Evolutionary conservation across 495 filamentous ascomycete genomes (phyloP).

Genomic region (Aspergillus leporis): DNA sequence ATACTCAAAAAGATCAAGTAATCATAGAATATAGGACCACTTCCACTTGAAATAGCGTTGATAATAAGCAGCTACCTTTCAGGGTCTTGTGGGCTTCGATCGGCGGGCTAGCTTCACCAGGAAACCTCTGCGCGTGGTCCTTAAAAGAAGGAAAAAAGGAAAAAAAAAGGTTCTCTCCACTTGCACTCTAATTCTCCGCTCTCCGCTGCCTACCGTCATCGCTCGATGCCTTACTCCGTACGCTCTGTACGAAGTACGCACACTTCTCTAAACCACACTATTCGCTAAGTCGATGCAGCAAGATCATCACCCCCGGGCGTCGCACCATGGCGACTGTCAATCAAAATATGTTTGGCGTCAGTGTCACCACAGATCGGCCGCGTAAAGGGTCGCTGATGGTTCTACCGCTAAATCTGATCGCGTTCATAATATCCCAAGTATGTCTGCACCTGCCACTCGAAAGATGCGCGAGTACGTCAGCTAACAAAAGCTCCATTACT

Average conservation of each 20-base stretch:
- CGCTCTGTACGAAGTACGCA: neutral
- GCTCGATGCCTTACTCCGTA: constrained; percentile 15
- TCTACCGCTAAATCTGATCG: constrained; percentile 61
- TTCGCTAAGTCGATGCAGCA: constrained; percentile 33
- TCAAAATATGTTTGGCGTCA: constrained; percentile 49
- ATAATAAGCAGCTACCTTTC: no score
- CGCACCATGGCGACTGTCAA: constrained; percentile 50
- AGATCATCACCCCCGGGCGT: constrained; percentile 27
- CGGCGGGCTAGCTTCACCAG: neutral
- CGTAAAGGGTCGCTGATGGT: constrained; percentile 39
- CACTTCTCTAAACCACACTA: constrained; percentile 1
- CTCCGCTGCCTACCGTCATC: constrained; percentile 7
- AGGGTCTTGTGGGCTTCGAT: no score
- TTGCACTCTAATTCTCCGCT: neutral
- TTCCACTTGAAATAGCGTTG: no score
- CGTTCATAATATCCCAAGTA: constrained; percentile 55
- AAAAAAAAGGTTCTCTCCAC: neutral
- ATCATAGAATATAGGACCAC: no score
- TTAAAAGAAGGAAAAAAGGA: neutral
- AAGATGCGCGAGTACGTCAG: constrained; percentile 1
- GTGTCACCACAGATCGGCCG: constrained; percentile 33
- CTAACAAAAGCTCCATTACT: neutral
- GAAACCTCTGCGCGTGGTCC: neutral
- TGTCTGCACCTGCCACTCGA: constrained; percentile 1
- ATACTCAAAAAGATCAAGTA: neutral